phyloP scores from a whole-genome alignment of 1,284 basidiomycete genomes.

The Puccinia horiana region DNA sequence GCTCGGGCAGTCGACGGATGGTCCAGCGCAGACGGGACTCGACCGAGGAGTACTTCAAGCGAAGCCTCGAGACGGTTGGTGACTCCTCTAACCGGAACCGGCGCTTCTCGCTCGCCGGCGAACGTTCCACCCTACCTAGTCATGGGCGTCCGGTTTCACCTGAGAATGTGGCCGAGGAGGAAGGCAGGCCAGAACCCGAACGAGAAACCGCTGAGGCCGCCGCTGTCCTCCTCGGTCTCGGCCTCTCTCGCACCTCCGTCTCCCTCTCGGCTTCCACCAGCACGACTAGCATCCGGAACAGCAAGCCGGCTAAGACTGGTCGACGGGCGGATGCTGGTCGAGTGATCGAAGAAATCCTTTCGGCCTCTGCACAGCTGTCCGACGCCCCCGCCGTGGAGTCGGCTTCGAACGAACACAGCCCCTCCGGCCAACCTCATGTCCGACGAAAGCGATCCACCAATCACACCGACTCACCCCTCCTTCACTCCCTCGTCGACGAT shows the following conservation, averaged over 20 bases:
- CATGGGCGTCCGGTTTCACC: not conserved
- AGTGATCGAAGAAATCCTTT: not conserved
- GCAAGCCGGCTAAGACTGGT: too few relatives aligned
- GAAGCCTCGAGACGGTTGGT: not conserved
- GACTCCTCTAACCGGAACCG: not conserved
- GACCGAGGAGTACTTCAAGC: slow-evolving; percentile 24
- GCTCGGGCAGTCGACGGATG: not conserved
- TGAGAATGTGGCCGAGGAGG: not conserved
- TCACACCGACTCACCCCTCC: not conserved
- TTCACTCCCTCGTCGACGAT: not conserved
- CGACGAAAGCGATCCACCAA: not conserved
- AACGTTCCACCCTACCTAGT: not conserved
- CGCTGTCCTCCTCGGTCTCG: slow-evolving; percentile 23
- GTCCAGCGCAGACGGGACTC: not conserved
- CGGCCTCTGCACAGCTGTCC: not conserved
- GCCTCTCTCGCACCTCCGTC: not conserved
- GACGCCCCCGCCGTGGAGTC: not conserved
- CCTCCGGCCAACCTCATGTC: not conserved
- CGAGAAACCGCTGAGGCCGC: slow-evolving; percentile 34
- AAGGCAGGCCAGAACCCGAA: not conserved
- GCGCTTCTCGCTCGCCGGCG: slow-evolving; percentile 7
- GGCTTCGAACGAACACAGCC: not conserved
- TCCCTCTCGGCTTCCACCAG: not conserved
- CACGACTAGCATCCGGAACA: not conserved
- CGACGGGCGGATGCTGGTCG: too few relatives aligned